Base-by-base conservation (phyloP, 2,329 filamentous ascomycete species). In the Trichophyton benhamiae region DNA sequence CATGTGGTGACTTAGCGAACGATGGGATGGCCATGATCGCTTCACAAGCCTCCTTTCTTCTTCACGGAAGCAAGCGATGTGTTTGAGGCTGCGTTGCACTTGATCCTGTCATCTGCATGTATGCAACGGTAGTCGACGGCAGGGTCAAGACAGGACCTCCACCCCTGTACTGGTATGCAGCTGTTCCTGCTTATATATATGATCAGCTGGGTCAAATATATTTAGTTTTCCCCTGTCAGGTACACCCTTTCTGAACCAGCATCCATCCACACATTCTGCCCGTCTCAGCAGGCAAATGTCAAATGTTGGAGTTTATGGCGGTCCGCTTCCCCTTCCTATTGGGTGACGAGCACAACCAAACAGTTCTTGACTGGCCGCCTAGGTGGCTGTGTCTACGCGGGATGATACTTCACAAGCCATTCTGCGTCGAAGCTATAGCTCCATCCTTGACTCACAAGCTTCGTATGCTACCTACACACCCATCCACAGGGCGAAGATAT, bases 111-210 rank as follows among this genome's bases (percentile, higher is more conserved):
- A 55, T 55, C 25, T 55, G 49, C 27, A 55, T n/a, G 27, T 33
- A 55, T 4, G 27, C 49, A 33, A 33, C 25, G 17, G 17, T 27
- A n/a, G 27, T 36, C 49, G n/a, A 33, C 25, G 9, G 33, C 15
- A 6, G 27, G 33, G 27, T 36, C 13, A 9, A 36, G 22, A 25
- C 6, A 1, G 13, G n/a, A 30, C 6, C 27, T 6, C 4, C 20
- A 20, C n/a, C 27, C 27, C 22, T 53, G 27, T 55, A 15, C n/a
- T 36, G 13, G 49, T 55, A 27, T 33, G 49, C 49, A 27, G 49
- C 6, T 55, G 49, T 55, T 33, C 49, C 49, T 55, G 49, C 49
- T 36, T 55, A 55, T 53, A 33, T 53, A 53, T 55, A 20, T n/a
- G 49, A 55, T 55, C 49, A 55, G 49, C 49, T 55, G 49, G 49